Percentiles rank a stretch among this genome's conserved stretches.
These are phyloP conservation scores for Sechiopsis laciniata DNA, from an alignment of 306 rosid genomes.

Conservation along the genomic window DNA sequence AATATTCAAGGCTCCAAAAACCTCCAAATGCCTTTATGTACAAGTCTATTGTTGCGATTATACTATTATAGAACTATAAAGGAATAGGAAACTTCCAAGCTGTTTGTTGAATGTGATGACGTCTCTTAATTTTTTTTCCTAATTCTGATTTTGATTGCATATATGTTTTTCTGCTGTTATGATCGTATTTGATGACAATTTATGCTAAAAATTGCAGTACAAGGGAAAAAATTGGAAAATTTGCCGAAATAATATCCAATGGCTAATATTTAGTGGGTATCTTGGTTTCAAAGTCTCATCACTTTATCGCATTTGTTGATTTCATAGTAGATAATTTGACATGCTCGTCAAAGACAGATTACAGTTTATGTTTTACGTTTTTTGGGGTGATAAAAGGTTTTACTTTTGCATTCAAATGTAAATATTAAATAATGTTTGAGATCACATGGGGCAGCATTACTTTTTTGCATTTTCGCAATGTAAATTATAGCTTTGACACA, in stretches of 20 bases:
- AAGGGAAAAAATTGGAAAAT: neutral
- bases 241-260: neutral
- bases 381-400: neutral
- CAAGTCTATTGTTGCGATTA: neutral
- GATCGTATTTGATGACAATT: neutral
- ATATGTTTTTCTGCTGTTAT: neutral
- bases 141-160: slow-evolving; percentile 13
- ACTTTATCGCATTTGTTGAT: neutral
- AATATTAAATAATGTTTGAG: neutral
- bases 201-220: slow-evolving; percentile 2
- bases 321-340: neutral
- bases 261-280: neutral
- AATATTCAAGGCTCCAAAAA: neutral
- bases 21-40: neutral
- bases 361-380: neutral
- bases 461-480: neutral
- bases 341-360: neutral
- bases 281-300: neutral
- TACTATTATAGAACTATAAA: neutral
- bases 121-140: neutral
- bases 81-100: too few relatives aligned
- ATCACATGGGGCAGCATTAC: slow-evolving; percentile 1
- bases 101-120: neutral
- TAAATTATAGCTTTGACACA: neutral
- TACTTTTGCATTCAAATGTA: neutral